phyloP scores from a whole-genome alignment of 305 asterid genomes.

The Fraxinus albicans region DNA sequence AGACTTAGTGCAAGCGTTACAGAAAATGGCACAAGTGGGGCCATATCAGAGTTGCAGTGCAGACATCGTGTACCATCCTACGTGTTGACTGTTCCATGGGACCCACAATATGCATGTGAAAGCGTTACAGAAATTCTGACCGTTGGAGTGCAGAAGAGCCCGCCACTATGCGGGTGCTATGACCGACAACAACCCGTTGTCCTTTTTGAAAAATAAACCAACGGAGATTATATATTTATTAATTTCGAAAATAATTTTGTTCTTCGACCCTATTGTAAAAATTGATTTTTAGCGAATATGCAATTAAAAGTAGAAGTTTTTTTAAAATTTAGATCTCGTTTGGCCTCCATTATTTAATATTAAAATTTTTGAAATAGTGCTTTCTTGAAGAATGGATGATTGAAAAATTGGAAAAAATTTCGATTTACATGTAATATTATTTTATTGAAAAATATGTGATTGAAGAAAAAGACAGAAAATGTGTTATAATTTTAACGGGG shows the following conservation, averaged over 20 bases:
- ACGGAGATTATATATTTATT: neutral
- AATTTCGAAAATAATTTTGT: too few species aligned
- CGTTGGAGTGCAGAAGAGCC: constrained; percentile 5
- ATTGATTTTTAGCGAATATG: neutral
- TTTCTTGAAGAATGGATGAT: too few species aligned
- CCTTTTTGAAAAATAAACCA: neutral
- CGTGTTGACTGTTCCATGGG: constrained; percentile 17
- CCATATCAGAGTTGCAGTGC: neutral
- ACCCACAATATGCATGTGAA: constrained; percentile 29
- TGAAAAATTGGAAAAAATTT: too few species aligned
- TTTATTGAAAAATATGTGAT: too few species aligned
- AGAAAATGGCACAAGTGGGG: neutral
- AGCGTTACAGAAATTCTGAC: constrained; percentile 29
- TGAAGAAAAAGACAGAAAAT: too few species aligned
- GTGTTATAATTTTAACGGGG: too few species aligned
- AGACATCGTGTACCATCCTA: neutral
- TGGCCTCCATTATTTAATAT: too few species aligned
- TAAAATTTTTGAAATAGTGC: too few species aligned
- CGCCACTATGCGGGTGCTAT: neutral
- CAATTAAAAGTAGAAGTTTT: too few species aligned
- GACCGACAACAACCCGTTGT: neutral
- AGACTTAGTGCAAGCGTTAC: too few species aligned
- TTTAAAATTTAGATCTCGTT: too few species aligned
- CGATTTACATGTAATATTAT: too few species aligned
- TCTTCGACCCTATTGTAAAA: neutral